These are phyloP conservation scores for Coffea eugenioides DNA, from an alignment of 257 asterid species.

Conservation along the genomic window DNA sequence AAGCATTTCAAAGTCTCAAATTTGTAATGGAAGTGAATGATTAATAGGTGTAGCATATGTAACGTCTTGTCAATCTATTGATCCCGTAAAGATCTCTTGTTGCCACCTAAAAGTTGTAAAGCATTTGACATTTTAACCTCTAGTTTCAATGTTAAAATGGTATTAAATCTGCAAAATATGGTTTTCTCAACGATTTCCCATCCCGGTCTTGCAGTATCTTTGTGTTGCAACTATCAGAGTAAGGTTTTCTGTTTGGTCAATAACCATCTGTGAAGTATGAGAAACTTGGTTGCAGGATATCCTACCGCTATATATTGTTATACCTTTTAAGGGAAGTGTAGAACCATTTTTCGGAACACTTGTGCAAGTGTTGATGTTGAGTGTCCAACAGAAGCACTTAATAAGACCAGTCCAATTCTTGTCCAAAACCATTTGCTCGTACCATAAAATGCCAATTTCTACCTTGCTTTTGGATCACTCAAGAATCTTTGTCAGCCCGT, in stretches of 20 bases:
- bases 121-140: neutral
- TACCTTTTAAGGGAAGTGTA: neutral
- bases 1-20: neutral
- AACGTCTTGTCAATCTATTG: neutral
- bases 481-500: neutral
- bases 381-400: neutral
- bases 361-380: neutral
- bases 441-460: neutral
- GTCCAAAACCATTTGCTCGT: neutral
- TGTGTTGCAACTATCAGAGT: neutral
- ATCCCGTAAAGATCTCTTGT: neutral
- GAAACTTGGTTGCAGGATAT: neutral
- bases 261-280: neutral
- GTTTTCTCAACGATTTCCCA: too few relatives aligned
- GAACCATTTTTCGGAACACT: neutral
- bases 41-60: neutral
- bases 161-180: too few relatives aligned
- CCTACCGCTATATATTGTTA: neutral
- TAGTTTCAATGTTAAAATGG: too few relatives aligned
- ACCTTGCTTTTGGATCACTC: neutral
- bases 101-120: neutral
- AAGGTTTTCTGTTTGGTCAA: neutral
- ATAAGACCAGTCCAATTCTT: neutral
- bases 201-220: neutral
- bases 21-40: neutral